phyloP scores from a whole-genome alignment of 1,284 basidiomycete species.

The Polyporus tsugae region DNA sequence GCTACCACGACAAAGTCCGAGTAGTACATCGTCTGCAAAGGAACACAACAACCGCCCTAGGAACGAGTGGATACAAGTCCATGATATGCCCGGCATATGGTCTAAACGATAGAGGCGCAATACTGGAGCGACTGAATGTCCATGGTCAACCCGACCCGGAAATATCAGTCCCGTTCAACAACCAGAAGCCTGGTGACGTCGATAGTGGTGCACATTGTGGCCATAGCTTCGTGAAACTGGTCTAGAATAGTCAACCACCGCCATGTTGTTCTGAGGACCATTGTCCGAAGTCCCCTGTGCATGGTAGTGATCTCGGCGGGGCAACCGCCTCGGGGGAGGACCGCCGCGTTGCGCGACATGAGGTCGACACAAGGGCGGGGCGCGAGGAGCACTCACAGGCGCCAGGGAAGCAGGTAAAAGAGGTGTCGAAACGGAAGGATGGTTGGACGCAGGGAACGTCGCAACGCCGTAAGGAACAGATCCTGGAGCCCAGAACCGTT shows the following conservation, averaged over 20 bases:
- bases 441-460: neutral
- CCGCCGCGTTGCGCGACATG: conserved; percentile 17
- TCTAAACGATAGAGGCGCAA: neutral
- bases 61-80: neutral
- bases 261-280: neutral
- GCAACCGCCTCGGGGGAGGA: conserved; percentile 23
- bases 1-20: neutral
- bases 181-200: neutral
- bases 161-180: neutral
- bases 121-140: neutral
- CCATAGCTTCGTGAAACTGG: neutral
- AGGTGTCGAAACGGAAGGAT: neutral
- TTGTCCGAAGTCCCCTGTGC: neutral
- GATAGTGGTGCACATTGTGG: neutral
- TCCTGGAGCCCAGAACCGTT: conserved; percentile 29
- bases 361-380: conserved; percentile 6
- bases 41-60: neutral
- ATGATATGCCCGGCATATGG: neutral
- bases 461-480: conserved; percentile 10
- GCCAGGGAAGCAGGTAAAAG: neutral
- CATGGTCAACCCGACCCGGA: neutral
- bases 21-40: neutral
- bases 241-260: neutral
- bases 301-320: conserved; percentile 17
- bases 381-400: conserved; percentile 6